Base-by-base conservation (phyloP, 2,329 filamentous ascomycete genomes). In the Teratosphaeria nubilosa region DNA sequence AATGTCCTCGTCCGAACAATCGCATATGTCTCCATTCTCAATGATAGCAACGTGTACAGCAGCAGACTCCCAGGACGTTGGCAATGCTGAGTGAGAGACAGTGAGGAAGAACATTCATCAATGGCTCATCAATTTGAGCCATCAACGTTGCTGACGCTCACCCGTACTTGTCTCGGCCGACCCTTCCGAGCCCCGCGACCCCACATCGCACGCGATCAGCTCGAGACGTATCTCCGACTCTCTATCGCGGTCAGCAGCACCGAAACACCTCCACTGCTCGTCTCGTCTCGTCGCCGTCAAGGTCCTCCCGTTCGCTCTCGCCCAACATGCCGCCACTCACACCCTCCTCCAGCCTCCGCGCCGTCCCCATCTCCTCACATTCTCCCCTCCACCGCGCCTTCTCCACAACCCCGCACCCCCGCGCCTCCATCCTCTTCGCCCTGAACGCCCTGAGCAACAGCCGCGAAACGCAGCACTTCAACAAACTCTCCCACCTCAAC, bases 381-480 rank as follows among this genome's bases (percentile, higher is more conserved):
- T 50, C 50, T 45, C 34, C 3, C 11, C 51, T 30, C 51, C 37
- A 13, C 53, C 62, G 63, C 50, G 34, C 55, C 45, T 66, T 67
- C 63, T 63, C 61, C 37, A 65, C 63, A 22, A 57, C 62, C 53
- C 51, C 60, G 27, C 14, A 58, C 20, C 58, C 16, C 22, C 51
- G n/a, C 45, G 65, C 65, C 14, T 63, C 60, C 62, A 54, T 65
- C 52, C 61, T 68, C 48, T 69, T 70, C 64, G 63, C 64, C 50
- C 63, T 70, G n/a, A 53, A 56, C 45, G 62, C 64, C 24, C 62
- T 70, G 3, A 66, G 63, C 51, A 69, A 70, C 63, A 62, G 61
- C 56, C 66, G 67, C 25, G 68, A 70, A 37, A 70, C 68, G 1
- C 66, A 68, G 52, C 67, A 70, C 61, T 66, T 70, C 61, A 66